Evolutionary conservation across 176 grass and related monocot species (phyloP).

Genomic region (Otatea glauca): DNA sequence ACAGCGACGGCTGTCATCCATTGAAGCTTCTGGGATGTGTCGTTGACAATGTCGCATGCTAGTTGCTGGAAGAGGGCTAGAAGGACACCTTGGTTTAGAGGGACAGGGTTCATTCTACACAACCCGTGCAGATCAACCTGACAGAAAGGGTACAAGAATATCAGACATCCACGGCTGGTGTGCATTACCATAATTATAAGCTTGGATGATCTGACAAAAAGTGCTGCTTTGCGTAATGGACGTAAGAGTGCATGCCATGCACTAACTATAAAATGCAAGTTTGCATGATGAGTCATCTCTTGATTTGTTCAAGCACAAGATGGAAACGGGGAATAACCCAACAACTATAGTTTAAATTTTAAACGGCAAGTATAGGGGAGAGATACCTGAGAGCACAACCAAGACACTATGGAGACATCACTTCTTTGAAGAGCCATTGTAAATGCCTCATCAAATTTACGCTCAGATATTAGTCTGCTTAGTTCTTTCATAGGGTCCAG

Average conservation of each 20-base stretch:
- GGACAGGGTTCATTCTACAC: constrained; percentile 61
- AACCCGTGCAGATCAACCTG: constrained; percentile 87
- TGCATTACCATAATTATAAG: not conserved
- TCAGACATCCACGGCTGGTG: not conserved
- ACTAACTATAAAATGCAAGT: constrained; percentile 22
- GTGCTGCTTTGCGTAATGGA: not conserved
- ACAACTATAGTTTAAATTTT: not conserved
- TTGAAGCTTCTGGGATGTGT: constrained; percentile 64
- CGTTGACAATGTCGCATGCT: constrained; percentile 74
- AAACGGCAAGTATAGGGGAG: not conserved
- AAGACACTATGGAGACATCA: constrained; percentile 84
- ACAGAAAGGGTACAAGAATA: constrained; percentile 12
- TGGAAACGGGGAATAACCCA: not conserved
- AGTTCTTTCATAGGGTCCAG: constrained; percentile 78
- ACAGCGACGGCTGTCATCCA: constrained; percentile 85
- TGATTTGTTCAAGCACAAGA: constrained; percentile 8
- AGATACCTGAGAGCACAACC: constrained; percentile 87
- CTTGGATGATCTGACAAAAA: not conserved
- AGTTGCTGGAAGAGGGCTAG: constrained; percentile 93
- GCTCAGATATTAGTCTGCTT: constrained; percentile 66
- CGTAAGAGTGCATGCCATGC: not conserved
- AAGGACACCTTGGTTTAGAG: constrained; percentile 87
- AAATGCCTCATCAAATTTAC: constrained; percentile 87
- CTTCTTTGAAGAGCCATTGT: constrained; percentile 92
- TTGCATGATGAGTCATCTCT: not conserved